phyloP scores from a whole-genome alignment of 495 filamentous ascomycete genomes.

The Xylaria curta region DNA sequence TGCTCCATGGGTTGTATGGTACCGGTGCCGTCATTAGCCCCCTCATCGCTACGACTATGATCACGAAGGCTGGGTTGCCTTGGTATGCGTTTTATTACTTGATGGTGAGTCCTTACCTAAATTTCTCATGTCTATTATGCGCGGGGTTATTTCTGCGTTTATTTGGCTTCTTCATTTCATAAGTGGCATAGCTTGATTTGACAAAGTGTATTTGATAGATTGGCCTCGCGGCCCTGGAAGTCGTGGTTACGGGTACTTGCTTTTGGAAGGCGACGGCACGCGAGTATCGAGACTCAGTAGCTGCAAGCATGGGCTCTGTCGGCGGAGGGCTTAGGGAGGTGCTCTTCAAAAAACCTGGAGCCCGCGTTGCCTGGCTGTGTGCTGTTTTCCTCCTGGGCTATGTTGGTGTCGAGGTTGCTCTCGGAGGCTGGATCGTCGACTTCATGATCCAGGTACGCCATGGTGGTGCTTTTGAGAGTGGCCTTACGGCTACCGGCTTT shows the following conservation, averaged over 20 bases:
- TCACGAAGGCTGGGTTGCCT: conserved; percentile 59
- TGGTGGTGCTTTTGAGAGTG: conserved; percentile 72
- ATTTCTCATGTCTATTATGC: background rate
- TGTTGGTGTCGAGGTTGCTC: conserved; percentile 83
- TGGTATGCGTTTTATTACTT: conserved; percentile 76
- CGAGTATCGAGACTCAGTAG: conserved; percentile 63
- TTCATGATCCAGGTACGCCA: conserved; percentile 80
- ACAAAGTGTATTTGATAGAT: conserved; percentile 47
- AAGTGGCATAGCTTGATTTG: background rate
- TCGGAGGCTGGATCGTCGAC: conserved; percentile 88
- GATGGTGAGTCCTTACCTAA: conserved; percentile 41
- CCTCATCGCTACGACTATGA: conserved; percentile 76
- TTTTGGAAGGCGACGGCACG: conserved; percentile 74
- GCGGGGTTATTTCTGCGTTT: background rate
- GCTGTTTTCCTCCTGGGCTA: conserved; percentile 80
- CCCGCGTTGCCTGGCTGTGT: conserved; percentile 73
- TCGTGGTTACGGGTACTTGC: conserved; percentile 56
- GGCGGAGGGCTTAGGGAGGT: conserved; percentile 58
- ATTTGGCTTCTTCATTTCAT: background rate
- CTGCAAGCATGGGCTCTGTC: conserved; percentile 36
- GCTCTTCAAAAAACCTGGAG: conserved; percentile 50
- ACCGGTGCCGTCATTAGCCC: conserved; percentile 77
- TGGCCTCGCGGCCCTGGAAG: conserved; percentile 66
- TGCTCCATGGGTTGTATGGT: conserved; percentile 78
- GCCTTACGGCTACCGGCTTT: conserved; percentile 82